Conservation (phyloP, 2,329 filamentous ascomycete species). For the Zopfia rhizophila region DNA sequence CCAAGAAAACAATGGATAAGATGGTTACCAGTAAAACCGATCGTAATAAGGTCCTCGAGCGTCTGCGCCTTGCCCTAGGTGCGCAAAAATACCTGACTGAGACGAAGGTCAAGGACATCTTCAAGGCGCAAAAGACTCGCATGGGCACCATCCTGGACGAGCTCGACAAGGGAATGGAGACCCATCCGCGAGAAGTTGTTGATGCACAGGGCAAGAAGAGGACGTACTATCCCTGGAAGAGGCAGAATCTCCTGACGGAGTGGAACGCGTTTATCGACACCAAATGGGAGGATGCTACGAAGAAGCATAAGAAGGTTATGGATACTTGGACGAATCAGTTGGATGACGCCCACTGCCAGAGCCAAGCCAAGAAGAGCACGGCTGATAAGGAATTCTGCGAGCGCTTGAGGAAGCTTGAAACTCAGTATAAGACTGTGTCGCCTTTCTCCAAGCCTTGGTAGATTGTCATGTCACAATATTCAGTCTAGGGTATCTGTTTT, state of each 20-base stretch:
- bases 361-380: background rate
- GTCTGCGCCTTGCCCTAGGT: no score
- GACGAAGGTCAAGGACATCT: slow-evolving; percentile 1
- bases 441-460: slow-evolving; percentile 8
- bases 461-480: no score
- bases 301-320: slow-evolving; percentile 9
- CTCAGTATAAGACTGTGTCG: background rate
- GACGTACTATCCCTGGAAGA: slow-evolving; percentile 6
- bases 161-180: slow-evolving; percentile 13
- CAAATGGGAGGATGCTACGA: no score
- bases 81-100: slow-evolving; percentile 16
- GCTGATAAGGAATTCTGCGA: slow-evolving; percentile 4
- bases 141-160: slow-evolving; percentile 14
- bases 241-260: slow-evolving; percentile 3
- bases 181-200: no score
- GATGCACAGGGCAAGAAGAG: no score
- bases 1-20: slow-evolving; percentile 1
- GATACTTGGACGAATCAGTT: slow-evolving; percentile 4
- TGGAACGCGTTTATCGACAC: slow-evolving; percentile 20
- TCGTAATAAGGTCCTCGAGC: no score
- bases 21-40: no score
- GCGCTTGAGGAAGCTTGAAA: slow-evolving; percentile 4
- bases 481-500: no score
- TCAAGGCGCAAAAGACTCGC: slow-evolving; percentile 17
- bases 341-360: slow-evolving; percentile 4